Conservation (phyloP, 2,329 filamentous ascomycete species). For the Camptophora hylomeconis region DNA sequence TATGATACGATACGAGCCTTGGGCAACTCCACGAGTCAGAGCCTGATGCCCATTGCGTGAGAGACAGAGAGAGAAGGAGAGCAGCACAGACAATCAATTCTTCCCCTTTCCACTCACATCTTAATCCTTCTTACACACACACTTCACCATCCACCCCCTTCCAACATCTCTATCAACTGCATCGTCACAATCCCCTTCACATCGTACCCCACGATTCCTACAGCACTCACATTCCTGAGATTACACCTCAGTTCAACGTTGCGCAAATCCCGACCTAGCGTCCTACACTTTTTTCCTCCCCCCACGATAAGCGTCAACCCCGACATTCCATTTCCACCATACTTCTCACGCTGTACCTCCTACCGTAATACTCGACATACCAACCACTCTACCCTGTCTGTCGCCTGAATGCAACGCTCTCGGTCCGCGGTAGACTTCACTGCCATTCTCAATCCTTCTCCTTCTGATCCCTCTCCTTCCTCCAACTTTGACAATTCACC, state of each 20-base stretch:
- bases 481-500: constrained; percentile 2
- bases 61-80: too few species aligned
- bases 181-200: not conserved
- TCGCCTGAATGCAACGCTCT: constrained; percentile 18
- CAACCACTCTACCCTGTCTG: not conserved
- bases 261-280: constrained; percentile 1
- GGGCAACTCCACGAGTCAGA: too few species aligned
- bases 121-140: constrained; percentile 1
- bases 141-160: constrained; percentile 2
- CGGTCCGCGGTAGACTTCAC: constrained; percentile 18
- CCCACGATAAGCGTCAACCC: not conserved
- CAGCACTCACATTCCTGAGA: too few species aligned
- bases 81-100: constrained; percentile 1
- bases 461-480: constrained; percentile 5
- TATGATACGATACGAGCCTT: too few species aligned
- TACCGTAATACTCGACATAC: constrained; percentile 8
- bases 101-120: constrained; percentile 1
- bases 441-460: constrained; percentile 16
- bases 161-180: not conserved
- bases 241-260: constrained; percentile 1
- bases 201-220: not conserved
- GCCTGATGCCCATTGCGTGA: too few species aligned
- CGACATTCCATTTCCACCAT: not conserved
- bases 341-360: constrained; percentile 17
- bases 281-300: constrained; percentile 1